Evolutionary conservation across 2,329 filamentous ascomycete genomes (phyloP), one percentile per base, ranked within the genome.

Genomic region (Fusarium xyrophilum): DNA sequence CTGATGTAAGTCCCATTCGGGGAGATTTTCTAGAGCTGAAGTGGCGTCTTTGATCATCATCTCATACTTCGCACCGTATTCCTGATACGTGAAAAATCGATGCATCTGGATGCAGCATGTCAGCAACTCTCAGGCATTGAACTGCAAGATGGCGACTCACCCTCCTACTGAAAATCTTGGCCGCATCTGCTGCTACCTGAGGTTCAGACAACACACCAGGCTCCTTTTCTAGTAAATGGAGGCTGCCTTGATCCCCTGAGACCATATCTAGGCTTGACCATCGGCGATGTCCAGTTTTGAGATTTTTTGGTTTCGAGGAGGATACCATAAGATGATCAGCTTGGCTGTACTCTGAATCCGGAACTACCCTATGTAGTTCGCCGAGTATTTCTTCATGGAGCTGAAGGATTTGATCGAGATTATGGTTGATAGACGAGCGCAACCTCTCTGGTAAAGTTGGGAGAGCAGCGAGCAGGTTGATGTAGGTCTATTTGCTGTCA

Each of bases 1-100:
- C 74, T 97, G 93, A 75, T 93, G 95, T 8, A 87, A 85, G 44
- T 89, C 86, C 92, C 93, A 97, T 52, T 91, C 85, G 27, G 88
- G 88, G 70, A 92, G 86, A 10, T 85, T 86, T 62, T 89, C 86
- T 66, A 91, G 88, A 19, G 90, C 85, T 28, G 89, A 84, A 35
- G 89, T 87, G 36, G 96, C 82, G 67, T 97, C 93, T 68, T 91
- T 89, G 47, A 91, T 88, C 83, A 97, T 91, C 69, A 93, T 84
- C 70, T 96, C 93, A 78, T 96, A 97, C 75, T 95, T 95, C 53
- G 91, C 91, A 36, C 92, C 92, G 76, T 97, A 99, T 72, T 97
- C 92, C 79, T 97, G 92, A 76, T 99, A 99, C 51, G 91, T 84
- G 75, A 92, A 91, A 79, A 98, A 96, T 0, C 89, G 88, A 63